Evolutionary conservation across 805 yeast genomes (phyloP), one percentile per base, ranked within the genome.

Genomic region (Saccharomyces kudriavzevii): DNA sequence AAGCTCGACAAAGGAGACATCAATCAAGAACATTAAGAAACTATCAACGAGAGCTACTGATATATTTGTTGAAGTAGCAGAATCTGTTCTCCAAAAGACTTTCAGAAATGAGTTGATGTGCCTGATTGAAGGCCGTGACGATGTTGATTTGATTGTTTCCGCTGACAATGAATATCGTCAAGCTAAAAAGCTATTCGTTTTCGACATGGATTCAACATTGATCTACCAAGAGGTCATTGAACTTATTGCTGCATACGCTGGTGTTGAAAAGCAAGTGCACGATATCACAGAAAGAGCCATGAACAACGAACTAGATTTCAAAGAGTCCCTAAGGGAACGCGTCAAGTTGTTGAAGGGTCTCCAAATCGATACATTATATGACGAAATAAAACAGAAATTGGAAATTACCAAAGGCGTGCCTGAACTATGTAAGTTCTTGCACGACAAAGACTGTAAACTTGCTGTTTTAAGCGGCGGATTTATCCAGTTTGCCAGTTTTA

Each of bases 181-280:
- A 29, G 56, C 56, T 26, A 67, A 65, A 64, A 79, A 81, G 62
- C 74, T 94, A 49, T 84, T 88, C 56, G 88, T 95, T 10, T 94
- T 94, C 66, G 99, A 94, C 64, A 94, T 94, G 99, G 99, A 94
- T 73, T 90, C 97, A 0, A 94, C 99, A 0, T 74, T 94, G 65
- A 94, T 94, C 59, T 84, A 87, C 68, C 98, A 94, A 71, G 99
- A 94, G 71, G 97, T 94, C 43, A 94, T 94, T 60, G 99, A 94
- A 66, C 71, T 94, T 65, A 92, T 94, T 59, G 99, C 99, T 2
- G 89, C 89, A 0, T 85, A 88, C 62, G 98, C 97, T n/a, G 78
- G 80, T 59, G 96, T 94, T 31, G 97, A 94, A 65, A 82, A 78
- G 5, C 76, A 89, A 67, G 99, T 94, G 5, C 87, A 92, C 4